These are phyloP conservation scores for Hypericum perforatum DNA, from an alignment of 345 rosid genomes.

Conservation along the genomic window DNA sequence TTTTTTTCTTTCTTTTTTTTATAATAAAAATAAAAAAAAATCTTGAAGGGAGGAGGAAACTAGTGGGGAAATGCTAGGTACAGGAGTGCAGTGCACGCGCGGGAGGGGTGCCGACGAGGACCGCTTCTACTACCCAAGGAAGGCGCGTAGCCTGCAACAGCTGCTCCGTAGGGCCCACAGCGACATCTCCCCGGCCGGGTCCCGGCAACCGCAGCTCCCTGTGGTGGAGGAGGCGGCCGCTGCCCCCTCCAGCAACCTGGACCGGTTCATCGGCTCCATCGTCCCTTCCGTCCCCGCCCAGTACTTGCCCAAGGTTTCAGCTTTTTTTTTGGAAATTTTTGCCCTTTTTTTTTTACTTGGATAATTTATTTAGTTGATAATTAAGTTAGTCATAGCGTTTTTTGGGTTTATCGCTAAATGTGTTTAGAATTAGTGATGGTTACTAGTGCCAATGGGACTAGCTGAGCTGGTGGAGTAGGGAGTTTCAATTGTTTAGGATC, in stretches of 20 bases:
- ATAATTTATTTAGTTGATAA: not conserved
- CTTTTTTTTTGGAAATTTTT: not conserved
- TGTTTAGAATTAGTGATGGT: not conserved
- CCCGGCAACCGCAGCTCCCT: slow-evolving; percentile 10
- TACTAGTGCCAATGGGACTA: not conserved
- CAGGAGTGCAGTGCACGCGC: slow-evolving; percentile 38
- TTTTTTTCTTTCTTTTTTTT: not conserved
- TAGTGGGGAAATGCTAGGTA: slow-evolving; percentile 34
- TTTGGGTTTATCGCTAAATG: not conserved
- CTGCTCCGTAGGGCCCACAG: slow-evolving; percentile 34
- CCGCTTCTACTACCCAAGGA: slow-evolving; percentile 26
- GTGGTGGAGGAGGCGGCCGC: slow-evolving; percentile 15
- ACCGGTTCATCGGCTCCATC: slow-evolving; percentile 43
- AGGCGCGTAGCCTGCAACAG: slow-evolving; percentile 27
- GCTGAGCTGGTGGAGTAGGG: not conserved
- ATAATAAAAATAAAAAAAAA: no score
- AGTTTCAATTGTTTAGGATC: no score
- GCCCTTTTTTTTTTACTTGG: no score
- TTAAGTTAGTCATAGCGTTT: not conserved
- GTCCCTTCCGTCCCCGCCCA: slow-evolving; percentile 44
- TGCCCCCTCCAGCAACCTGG: slow-evolving; percentile 31
- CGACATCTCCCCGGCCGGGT: slow-evolving; percentile 16
- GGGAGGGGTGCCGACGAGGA: slow-evolving; percentile 31
- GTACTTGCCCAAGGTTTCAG: slow-evolving; percentile 42
- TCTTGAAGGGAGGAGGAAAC: not conserved